Evolutionary conservation across 345 rosid genomes (phyloP).

Genomic region (Dimocarpus longan): DNA sequence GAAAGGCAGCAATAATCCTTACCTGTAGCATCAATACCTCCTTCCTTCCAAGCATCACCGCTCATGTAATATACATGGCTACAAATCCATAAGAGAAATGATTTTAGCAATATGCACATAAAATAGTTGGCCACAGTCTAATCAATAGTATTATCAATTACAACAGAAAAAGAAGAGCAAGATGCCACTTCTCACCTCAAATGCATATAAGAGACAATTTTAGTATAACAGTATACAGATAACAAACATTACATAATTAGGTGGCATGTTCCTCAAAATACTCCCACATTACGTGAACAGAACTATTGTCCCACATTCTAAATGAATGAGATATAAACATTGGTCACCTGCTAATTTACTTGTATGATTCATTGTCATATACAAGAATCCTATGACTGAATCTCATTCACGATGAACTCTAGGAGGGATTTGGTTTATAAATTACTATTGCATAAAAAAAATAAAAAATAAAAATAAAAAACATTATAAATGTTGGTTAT

Average conservation of each 20-base stretch:
- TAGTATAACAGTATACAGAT: neutral
- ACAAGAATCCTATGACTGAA: too few species aligned
- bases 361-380: too few species aligned
- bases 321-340: neutral
- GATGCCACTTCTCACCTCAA: neutral
- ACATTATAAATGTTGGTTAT: too few species aligned
- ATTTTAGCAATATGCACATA: neutral
- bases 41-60: constrained; percentile 99
- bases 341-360: too few species aligned
- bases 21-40: constrained; percentile 98
- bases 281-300: constrained; percentile 6
- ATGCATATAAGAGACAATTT: neutral
- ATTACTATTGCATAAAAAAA: too few species aligned
- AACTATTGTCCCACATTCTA: neutral
- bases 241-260: neutral
- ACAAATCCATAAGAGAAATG: constrained; percentile 29
- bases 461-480: too few species aligned
- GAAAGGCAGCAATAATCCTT: constrained; percentile 27
- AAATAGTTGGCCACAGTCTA: neutral
- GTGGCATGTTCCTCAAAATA: neutral
- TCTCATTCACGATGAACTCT: too few species aligned
- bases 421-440: too few species aligned
- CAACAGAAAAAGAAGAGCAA: neutral
- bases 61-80: constrained; percentile 99
- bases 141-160: neutral